These are phyloP conservation scores for Spencermartinsiella europaea DNA, from an alignment of 805 yeast genomes.

Conservation along the genomic window DNA sequence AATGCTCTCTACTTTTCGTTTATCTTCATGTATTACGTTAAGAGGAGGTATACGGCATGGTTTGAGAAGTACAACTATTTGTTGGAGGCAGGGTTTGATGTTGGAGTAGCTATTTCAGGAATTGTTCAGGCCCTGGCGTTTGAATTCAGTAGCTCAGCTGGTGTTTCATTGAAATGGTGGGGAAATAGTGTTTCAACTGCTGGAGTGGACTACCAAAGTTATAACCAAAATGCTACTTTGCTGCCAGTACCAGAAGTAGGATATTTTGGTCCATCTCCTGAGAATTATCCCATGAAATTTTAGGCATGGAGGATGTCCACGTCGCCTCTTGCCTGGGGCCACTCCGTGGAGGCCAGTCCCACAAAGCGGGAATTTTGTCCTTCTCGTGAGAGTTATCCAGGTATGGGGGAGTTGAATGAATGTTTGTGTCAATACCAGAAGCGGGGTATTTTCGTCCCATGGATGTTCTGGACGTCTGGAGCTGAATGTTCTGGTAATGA, in stretches of 20 bases:
- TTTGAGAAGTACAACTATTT: constrained; percentile 49
- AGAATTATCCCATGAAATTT: constrained; percentile 2
- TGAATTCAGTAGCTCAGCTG: constrained; percentile 39
- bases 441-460: no score
- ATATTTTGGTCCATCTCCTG: constrained; percentile 17
- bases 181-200: constrained; percentile 45
- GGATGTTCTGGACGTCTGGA: no score
- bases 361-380: no score
- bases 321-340: no score
- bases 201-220: constrained; percentile 3
- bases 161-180: constrained; percentile 46
- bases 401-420: no score
- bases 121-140: constrained; percentile 51
- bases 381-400: no score
- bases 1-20: constrained; percentile 39
- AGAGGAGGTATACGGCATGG: constrained; percentile 46
- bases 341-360: no score
- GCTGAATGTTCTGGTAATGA: no score
- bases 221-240: no score
- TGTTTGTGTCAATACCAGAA: no score
- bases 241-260: no score
- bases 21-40: constrained; percentile 43
- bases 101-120: constrained; percentile 60
- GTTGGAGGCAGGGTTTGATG: constrained; percentile 49
- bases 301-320: no score